Conservation (phyloP, 129 eudicot species). For the Arctium minus region DNA sequence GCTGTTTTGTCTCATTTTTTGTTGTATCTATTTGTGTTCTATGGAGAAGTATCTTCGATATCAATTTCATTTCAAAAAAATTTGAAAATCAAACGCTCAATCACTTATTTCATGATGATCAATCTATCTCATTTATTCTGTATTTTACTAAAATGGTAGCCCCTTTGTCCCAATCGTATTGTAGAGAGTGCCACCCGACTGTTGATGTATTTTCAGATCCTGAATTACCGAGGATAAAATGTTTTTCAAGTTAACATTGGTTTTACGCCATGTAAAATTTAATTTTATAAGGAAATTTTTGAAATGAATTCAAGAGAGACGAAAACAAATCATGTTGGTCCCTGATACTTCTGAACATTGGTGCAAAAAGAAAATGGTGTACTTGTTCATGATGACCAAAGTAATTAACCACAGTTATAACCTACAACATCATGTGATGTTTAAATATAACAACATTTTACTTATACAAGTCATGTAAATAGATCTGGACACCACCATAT, state of each 20-base stretch:
- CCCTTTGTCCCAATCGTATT: neutral
- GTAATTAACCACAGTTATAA: too few species aligned
- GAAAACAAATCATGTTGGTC: neutral
- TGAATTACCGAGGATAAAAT: neutral
- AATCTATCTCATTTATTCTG: neutral
- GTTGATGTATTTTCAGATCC: neutral
- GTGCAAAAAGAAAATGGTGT: too few species aligned
- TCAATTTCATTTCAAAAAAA: neutral
- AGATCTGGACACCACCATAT: neutral
- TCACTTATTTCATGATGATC: neutral
- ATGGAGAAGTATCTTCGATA: neutral
- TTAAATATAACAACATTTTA: too few species aligned
- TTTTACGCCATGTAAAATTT: neutral
- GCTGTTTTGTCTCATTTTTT: neutral
- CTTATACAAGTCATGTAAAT: neutral
- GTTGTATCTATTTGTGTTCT: neutral
- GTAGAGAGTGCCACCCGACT: neutral
- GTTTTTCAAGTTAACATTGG: neutral
- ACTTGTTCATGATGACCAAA: too few species aligned
- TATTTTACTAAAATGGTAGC: neutral
- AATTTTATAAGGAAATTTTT: neutral
- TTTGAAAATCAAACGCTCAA: neutral
- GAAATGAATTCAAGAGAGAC: neutral
- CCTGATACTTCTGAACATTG: neutral
- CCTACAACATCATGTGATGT: too few species aligned